Evolutionary conservation across 192 early-diverging fungal species (phyloP).

Genomic region (Thamnidium elegans): DNA sequence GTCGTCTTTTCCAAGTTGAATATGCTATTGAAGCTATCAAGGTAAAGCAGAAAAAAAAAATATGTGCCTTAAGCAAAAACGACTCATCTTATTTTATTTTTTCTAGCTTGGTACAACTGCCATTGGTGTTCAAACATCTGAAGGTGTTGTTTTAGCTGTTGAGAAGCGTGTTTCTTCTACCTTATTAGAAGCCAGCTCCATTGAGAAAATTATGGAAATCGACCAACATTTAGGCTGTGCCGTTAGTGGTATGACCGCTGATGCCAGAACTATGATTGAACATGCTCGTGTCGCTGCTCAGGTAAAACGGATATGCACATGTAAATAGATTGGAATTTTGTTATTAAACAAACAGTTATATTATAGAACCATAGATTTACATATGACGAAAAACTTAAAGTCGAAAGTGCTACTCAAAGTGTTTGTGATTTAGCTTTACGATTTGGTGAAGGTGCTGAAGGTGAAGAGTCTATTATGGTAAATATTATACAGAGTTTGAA

Average conservation of each 20-base stretch:
- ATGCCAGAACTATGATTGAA: constrained; percentile 97
- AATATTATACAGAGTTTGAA: background rate
- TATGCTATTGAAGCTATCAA: constrained; percentile 99
- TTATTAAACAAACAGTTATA: constrained; percentile 4
- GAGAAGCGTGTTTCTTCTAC: constrained; percentile 96
- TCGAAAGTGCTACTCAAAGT: constrained; percentile 95
- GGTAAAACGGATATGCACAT: constrained; percentile 40
- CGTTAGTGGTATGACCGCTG: constrained; percentile 95
- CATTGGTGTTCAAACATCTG: constrained; percentile 93
- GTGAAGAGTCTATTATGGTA: constrained; percentile 97
- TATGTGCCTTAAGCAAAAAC: background rate
- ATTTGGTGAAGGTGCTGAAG: constrained; percentile 96
- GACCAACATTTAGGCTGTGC: constrained; percentile 94
- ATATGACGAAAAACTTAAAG: constrained; percentile 93
- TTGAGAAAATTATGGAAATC: constrained; percentile 98
- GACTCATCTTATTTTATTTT: background rate
- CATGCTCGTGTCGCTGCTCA: constrained; percentile 95
- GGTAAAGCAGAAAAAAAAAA: constrained; percentile 41
- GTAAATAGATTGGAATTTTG: background rate
- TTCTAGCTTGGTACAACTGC: constrained; percentile 87
- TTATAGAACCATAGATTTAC: constrained; percentile 89
- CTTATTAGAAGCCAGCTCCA: constrained; percentile 88
- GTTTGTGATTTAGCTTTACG: constrained; percentile 97
- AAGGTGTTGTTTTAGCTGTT: constrained; percentile 93
- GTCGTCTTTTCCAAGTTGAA: constrained; percentile 99